These are phyloP conservation scores for Beauveria brongniartii DNA, from an alignment of 2,329 filamentous ascomycete species.

Conservation along the genomic window DNA sequence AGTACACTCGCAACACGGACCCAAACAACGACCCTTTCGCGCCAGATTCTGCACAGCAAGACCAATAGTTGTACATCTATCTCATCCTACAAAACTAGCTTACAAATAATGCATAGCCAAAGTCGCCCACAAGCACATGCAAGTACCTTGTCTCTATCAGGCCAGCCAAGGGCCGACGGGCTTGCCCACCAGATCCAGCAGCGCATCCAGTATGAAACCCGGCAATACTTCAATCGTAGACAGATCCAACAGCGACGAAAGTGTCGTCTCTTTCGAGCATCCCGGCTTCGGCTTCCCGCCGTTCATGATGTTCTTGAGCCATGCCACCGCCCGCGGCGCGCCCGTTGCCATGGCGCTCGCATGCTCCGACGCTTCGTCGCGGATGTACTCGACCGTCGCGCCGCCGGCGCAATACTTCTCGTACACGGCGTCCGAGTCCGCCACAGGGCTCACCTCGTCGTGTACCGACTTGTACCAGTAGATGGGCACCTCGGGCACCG, in stretches of 20 bases:
- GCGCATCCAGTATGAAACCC: not conserved
- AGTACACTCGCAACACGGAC: slow-evolving; percentile 50
- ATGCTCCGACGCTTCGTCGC: slow-evolving; percentile 35
- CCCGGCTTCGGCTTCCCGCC: not conserved
- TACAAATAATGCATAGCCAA: not conserved
- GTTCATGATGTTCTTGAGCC: slow-evolving; percentile 13
- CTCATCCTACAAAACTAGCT: too few species aligned
- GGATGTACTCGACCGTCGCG: slow-evolving; percentile 33
- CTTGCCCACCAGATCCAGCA: slow-evolving; percentile 1
- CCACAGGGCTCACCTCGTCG: slow-evolving; percentile 36
- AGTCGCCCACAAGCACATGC: not conserved
- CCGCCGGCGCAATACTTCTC: slow-evolving; percentile 31
- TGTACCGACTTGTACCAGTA: slow-evolving; percentile 41
- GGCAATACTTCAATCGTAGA: not conserved
- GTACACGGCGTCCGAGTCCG: slow-evolving; percentile 35
- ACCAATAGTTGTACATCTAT: not conserved
- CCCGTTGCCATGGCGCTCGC: slow-evolving; percentile 8
- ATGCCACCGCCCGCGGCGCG: slow-evolving; percentile 13
- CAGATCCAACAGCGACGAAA: not conserved
- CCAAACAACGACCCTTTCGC: slow-evolving; percentile 46
- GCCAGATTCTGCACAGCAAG: not conserved
- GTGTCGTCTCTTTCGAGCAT: not conserved
- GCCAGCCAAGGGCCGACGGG: not conserved
- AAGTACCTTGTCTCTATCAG: not conserved
- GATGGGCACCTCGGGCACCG: slow-evolving; percentile 30